Base-by-base conservation (phyloP, 148 eudicot species). In the Cornus controversa region DNA sequence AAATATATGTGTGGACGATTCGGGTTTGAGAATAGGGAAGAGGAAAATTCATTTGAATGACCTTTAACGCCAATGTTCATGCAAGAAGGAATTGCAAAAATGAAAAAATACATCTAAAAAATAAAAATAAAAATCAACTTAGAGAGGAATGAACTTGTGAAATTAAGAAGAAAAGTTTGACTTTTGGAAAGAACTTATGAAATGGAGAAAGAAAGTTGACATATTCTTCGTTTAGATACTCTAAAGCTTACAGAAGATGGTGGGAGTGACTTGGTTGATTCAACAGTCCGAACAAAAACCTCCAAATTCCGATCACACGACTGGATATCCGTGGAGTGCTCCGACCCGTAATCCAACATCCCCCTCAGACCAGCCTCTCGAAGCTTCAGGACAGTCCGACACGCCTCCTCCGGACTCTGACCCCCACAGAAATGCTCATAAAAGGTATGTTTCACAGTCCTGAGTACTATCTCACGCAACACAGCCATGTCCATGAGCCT, bases 351-450 rank as follows among this genome's bases (percentile, higher is more conserved):
- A 81, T 80, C 85, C 36, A 93, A 63, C 96, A 93, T 93, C 6
- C 85, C 83, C 57, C 75, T 85, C 16, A 93, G 72, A 14, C 96
- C 98, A 40, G 78, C 79, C 15, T 86, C 86, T 77, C 81, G 84
- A 22, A 90, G 70, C 67, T 72, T 83, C 45, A 40, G 45, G 45
- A 40, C 45, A 9, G 89, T 88, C 63, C 67, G 66, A 22, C 85
- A 77, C 22, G 87, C 89, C 69, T 89, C 91, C 10, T 58, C 65
- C 70, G 85, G 72, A 83, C 84, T 85, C 60, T 76, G 58, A 0
- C 97, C 97, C 0, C 90, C 97, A 50, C 86, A 88, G 72, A 92
- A 92, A 62, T 92, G 97, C 16, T 88, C 91, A 67, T 85, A 92
- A 69, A 92, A 84, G n/a, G 87, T 91, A 22, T 57, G 75, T 23